Evolutionary conservation across 352 stramenopile genomes (phyloP), one percentile per base, ranked within the genome.

Genomic region (Phytophthora tubulina): DNA sequence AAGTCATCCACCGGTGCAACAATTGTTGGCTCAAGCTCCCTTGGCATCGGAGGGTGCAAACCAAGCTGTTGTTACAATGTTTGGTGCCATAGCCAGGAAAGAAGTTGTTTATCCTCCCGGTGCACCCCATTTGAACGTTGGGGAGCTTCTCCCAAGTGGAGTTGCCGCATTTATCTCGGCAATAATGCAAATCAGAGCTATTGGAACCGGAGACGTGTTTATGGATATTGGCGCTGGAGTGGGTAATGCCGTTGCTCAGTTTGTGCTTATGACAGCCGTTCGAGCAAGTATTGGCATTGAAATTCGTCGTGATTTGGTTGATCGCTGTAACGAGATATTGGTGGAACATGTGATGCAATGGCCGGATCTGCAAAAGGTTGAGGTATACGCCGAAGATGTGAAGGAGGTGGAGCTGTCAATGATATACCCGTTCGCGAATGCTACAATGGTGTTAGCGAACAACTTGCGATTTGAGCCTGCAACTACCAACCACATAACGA

Each of bases 51-150:
- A 41, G 36, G 36, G 11, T 41, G 11, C 11, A 41, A 7, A 41
- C 36, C 36, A 41, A 41, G 36, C 11, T 41, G 41, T 48, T 6
- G 15, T 7, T 48, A 7, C 41, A 48, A 48, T 48, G 41, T 48
- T 10, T 11, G 15, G 15, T 11, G 14, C 9, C 8, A 48, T 48
- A n/a, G 2, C 41, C 14, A 6, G 41, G 14, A 14, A 17, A 6
- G 10, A 48, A 48, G 41, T 48, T 48, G 10, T 48, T 6, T 48
- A 48, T 17, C 41, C 41, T 48, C 41, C 2, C 9, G 41, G 41
- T 10, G 41, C 41, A 21, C 27, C 48, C 17, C 48, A 54, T 54
- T 54, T 54, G 48, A 54, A 54, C 31, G 48, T 21, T 41, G 21
- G 48, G 3, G 21, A 54, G 9, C 7, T 54, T 17, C 14, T 54